These are phyloP conservation scores for Gossypium trilobum DNA, from an alignment of 441 rosid species.

Conservation along the genomic window DNA sequence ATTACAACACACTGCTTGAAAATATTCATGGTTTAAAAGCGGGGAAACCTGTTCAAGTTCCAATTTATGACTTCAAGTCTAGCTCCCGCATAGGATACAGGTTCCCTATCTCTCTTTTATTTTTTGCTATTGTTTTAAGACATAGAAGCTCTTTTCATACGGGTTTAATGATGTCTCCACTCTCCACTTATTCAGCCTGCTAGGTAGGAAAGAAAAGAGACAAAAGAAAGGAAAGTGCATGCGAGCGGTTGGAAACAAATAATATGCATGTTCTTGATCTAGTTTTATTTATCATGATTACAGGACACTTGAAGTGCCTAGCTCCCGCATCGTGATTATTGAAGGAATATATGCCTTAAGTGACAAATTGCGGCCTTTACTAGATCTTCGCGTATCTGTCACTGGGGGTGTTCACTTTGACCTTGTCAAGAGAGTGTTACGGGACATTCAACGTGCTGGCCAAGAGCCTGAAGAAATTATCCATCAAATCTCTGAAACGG, in stretches of 20 bases:
- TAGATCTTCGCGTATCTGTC: slow-evolving; percentile 94
- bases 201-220: neutral
- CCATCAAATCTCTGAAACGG: slow-evolving; percentile 97
- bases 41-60: slow-evolving; percentile 83
- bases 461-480: slow-evolving; percentile 97
- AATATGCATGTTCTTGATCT: slow-evolving; percentile 10
- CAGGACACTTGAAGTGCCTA: slow-evolving; percentile 86
- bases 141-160: slow-evolving; percentile 1
- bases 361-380: slow-evolving; percentile 72
- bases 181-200: slow-evolving; percentile 4
- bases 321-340: slow-evolving; percentile 78
- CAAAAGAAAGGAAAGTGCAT: neutral
- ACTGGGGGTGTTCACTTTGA: slow-evolving; percentile 96
- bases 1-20: slow-evolving; percentile 73
- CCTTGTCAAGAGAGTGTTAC: slow-evolving; percentile 89
- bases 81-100: slow-evolving; percentile 85
- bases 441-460: slow-evolving; percentile 94
- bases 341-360: slow-evolving; percentile 94
- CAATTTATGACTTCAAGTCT: slow-evolving; percentile 85
- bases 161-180: slow-evolving; percentile 13
- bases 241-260: neutral
- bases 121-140: slow-evolving; percentile 8
- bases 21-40: slow-evolving; percentile 68
- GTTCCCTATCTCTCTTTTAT: slow-evolving; percentile 29
- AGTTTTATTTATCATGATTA: slow-evolving; percentile 18